These are phyloP conservation scores for Fragilariopsis cylindrus DNA, from an alignment of 108 stramenopile genomes.

Conservation along the genomic window DNA sequence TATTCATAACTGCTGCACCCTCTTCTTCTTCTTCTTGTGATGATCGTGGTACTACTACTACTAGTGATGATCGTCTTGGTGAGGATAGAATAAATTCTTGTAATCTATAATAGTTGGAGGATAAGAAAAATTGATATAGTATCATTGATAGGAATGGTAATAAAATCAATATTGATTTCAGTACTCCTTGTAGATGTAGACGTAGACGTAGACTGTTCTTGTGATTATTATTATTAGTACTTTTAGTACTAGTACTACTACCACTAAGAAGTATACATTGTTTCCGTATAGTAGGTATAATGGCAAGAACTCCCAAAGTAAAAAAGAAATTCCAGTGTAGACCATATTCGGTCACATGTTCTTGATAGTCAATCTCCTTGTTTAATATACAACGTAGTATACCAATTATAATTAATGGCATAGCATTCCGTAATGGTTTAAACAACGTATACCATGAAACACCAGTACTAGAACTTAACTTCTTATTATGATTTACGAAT, in stretches of 20 bases:
- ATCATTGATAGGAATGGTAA: neutral
- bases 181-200: slow-evolving; percentile 1
- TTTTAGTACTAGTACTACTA: too few species aligned
- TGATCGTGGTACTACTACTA: too few species aligned
- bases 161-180: slow-evolving; percentile 10
- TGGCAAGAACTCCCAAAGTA: slow-evolving; percentile 62
- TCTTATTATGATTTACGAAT: slow-evolving; percentile 4
- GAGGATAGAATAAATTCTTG: too few species aligned
- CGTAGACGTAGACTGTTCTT: neutral
- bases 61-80: too few species aligned
- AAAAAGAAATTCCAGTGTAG: slow-evolving; percentile 99
- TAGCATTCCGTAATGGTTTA: slow-evolving; percentile 41
- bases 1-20: too few species aligned
- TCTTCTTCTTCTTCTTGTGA: too few species aligned
- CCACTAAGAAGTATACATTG: neutral
- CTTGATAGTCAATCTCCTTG: slow-evolving; percentile 89
- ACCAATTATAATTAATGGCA: slow-evolving; percentile 69
- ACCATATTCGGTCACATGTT: slow-evolving; percentile 97
- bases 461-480: neutral
- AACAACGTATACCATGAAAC: neutral
- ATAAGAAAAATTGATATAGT: too few species aligned
- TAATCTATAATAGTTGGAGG: too few species aligned
- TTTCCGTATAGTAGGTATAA: slow-evolving; percentile 21
- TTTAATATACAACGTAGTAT: slow-evolving; percentile 66
- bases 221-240: too few species aligned